Conservation (phyloP, 2,329 filamentous ascomycete species). For the Teratosphaeria destructans region DNA sequence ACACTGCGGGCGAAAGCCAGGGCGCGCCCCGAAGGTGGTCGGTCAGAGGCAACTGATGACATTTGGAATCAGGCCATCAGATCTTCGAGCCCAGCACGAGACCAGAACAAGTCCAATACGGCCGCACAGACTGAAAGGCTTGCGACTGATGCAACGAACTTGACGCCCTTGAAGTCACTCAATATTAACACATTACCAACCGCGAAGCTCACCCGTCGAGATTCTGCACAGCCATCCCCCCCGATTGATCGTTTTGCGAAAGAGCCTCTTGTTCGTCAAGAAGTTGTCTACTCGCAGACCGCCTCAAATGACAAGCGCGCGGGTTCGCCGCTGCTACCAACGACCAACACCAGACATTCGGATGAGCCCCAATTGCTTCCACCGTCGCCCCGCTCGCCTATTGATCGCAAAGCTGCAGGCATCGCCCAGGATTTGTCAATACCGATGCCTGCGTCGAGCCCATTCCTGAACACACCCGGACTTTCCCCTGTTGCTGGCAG, state of each 20-base stretch:
- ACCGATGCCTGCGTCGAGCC: conserved; percentile 9
- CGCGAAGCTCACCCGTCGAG: neutral
- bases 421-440: conserved; percentile 5
- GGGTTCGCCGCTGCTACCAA: conserved; percentile 11
- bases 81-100: conserved; percentile 7
- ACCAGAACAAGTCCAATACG: neutral
- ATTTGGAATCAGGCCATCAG: conserved; percentile 16
- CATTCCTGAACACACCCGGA: conserved; percentile 8
- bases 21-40: neutral
- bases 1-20: neutral
- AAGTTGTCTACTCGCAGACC: conserved; percentile 7
- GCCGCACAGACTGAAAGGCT: conserved; percentile 7
- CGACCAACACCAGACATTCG: conserved; percentile 2
- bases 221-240: conserved; percentile 7
- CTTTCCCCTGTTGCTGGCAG: conserved; percentile 3
- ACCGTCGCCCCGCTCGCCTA: neutral
- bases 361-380: neutral
- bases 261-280: conserved; percentile 7
- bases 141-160: conserved; percentile 15
- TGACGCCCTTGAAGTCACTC: conserved; percentile 19
- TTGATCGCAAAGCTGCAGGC: neutral
- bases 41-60: conserved; percentile 9
- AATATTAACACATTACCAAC: conserved; percentile 18
- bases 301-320: conserved; percentile 3
- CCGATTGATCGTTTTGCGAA: conserved; percentile 3